Evolutionary conservation across 2,329 filamentous ascomycete species (phyloP), one percentile per base, ranked within the genome.

Genomic region (Coniosporium tulheliwenetii): DNA sequence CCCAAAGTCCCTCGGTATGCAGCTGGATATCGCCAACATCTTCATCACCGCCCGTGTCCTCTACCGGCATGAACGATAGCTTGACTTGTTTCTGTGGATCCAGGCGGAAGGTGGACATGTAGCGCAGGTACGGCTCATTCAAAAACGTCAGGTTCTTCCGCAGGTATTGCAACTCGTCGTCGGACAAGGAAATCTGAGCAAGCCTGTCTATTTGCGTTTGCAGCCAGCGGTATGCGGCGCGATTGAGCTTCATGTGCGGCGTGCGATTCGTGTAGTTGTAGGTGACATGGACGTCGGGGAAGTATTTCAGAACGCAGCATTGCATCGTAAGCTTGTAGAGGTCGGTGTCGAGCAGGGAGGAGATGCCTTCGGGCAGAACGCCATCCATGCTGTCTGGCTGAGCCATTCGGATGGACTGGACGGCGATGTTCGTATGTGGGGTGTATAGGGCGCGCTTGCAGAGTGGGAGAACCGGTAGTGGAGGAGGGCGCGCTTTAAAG

Each of bases 321-420:
- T 98, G 91, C 91, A 98, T 98, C 14, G 91, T 98, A 62, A 98
- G 65, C 64, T 98, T 98, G 74, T 95, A 98, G 45, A 98, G 62
- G 58, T 81, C 77, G 41, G 67, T 70, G 43, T 70, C 67, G 37
- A 70, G 53, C n/a, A 70, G 55, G 2, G 66, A 69, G 45, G 47
- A 52, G 34, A 63, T 50, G 41, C 58, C 60, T 39, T 60, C 57
- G 5, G 63, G 59, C 55, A 58, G 37, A 19, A 41, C 45, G 10
- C 13, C 31, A 35, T 40, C 41, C 19, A 8, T 19, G 36, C 36
- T 13, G 19, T 37, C 16, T 2, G 36, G 5, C 12, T n/a, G 7
- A 35, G 33, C 33, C 33, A 35, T 35, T 5, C 14, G 1, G 7
- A 35, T 35, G 10, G 19, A 26, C 19, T 26, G 19, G 19, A 26